phyloP scores from a whole-genome alignment of 768 basidiomycete species.

The Xanthoconium purpureum region DNA sequence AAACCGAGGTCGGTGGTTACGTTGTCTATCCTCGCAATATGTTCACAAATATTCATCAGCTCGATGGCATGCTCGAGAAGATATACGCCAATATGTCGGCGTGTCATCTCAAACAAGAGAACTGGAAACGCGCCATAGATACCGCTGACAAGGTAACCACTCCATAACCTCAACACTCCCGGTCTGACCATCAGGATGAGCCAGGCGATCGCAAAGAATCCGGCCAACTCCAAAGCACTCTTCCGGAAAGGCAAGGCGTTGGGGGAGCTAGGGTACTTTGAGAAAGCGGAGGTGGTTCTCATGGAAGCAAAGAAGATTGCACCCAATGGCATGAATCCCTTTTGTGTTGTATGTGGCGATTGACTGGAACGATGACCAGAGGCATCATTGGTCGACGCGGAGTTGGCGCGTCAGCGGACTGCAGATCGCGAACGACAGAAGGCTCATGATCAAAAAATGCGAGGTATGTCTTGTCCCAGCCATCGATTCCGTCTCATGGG shows the following conservation, averaged over 20 bases:
- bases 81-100: conserved; percentile 85
- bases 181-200: neutral
- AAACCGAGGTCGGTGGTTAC: conserved; percentile 54
- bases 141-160: conserved; percentile 70
- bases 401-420: conserved; percentile 56
- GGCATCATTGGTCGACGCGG: conserved; percentile 55
- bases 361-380: conserved; percentile 37
- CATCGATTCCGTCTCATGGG: neutral
- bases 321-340: conserved; percentile 45
- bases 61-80: conserved; percentile 74
- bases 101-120: conserved; percentile 75
- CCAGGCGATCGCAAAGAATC: conserved; percentile 73
- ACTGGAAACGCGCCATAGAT: conserved; percentile 76
- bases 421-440: conserved; percentile 68
- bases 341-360: neutral
- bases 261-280: conserved; percentile 72
- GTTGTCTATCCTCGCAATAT: neutral
- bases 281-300: conserved; percentile 65
- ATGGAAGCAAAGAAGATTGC: conserved; percentile 63
- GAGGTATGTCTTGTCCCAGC: conserved; percentile 43
- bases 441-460: conserved; percentile 66
- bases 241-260: conserved; percentile 80
- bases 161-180: neutral
- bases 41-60: conserved; percentile 37
- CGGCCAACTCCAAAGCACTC: conserved; percentile 72